Percentiles rank a stretch among this genome's conserved stretches.
Conservation (phyloP, 805 yeast genomes). For the Candida boidinii region DNA sequence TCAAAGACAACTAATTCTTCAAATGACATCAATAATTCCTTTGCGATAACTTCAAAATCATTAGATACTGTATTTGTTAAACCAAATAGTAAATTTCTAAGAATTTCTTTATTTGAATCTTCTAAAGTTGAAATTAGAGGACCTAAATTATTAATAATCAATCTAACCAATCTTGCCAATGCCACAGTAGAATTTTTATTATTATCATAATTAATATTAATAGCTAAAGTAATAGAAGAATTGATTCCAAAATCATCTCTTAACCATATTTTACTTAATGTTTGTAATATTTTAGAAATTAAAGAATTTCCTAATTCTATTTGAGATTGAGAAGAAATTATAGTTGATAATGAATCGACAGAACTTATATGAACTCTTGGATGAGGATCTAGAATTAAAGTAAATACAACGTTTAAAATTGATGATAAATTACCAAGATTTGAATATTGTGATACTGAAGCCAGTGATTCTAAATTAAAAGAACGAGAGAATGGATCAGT, state of each 20-base stretch:
- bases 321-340: constrained; percentile 45
- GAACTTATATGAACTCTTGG: constrained; percentile 77
- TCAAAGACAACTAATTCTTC: constrained; percentile 44
- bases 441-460: constrained; percentile 18
- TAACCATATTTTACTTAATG: constrained; percentile 29
- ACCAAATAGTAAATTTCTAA: constrained; percentile 29
- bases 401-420: constrained; percentile 47
- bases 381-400: constrained; percentile 70
- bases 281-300: constrained; percentile 33
- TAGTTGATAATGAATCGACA: constrained; percentile 44
- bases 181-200: constrained; percentile 32
- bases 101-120: constrained; percentile 17
- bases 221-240: constrained; percentile 32
- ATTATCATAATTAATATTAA: constrained; percentile 38
- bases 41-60: constrained; percentile 23
- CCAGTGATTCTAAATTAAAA: constrained; percentile 40
- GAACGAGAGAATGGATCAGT: constrained; percentile 59
- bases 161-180: constrained; percentile 34
- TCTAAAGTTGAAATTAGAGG: constrained; percentile 39
- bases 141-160: constrained; percentile 45
- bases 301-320: constrained; percentile 19
- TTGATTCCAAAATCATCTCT: constrained; percentile 44
- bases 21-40: constrained; percentile 31
- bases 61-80: constrained; percentile 26
- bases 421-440: constrained; percentile 29